Conservation (phyloP, 202 grass and related monocot genomes). For the Carex sylvatica region DNA sequence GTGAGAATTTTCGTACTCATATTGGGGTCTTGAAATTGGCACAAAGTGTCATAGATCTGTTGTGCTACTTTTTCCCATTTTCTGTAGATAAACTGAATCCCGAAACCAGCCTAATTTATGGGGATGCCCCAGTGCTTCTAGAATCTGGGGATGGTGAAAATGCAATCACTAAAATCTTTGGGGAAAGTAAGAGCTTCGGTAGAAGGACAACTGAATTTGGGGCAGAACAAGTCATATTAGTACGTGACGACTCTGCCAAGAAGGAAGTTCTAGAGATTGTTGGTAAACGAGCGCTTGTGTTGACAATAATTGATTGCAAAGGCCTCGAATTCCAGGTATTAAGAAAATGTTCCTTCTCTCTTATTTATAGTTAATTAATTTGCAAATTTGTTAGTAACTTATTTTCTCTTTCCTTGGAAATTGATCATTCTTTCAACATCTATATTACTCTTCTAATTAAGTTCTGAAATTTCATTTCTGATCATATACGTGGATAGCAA, state of each 20-base stretch:
- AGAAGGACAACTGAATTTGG: slow-evolving; percentile 52
- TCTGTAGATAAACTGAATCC: slow-evolving; percentile 70
- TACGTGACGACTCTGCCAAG: slow-evolving; percentile 63
- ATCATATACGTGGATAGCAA: neutral
- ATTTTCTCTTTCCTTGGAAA: neutral
- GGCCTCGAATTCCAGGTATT: slow-evolving; percentile 90
- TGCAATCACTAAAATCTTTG: slow-evolving; percentile 86
- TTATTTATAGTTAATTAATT: neutral
- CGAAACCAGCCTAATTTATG: slow-evolving; percentile 75
- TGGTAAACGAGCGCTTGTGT: slow-evolving; percentile 73
- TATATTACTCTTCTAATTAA: neutral
- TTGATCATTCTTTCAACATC: neutral
- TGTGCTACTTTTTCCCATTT: slow-evolving; percentile 73
- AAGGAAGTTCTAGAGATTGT: slow-evolving; percentile 58
- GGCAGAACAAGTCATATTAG: slow-evolving; percentile 82
- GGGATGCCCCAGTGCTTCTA: slow-evolving; percentile 80
- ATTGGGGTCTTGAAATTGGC: slow-evolving; percentile 69
- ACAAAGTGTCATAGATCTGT: slow-evolving; percentile 72
- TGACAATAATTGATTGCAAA: slow-evolving; percentile 92
- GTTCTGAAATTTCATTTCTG: neutral
- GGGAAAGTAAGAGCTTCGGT: slow-evolving; percentile 29
- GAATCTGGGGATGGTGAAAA: slow-evolving; percentile 72
- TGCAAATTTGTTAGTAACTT: neutral
- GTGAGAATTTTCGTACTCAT: slow-evolving; percentile 88
- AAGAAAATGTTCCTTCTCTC: neutral